Conservation (phyloP, 257 asterid species). For the Solanum pinnatisectum region DNA sequence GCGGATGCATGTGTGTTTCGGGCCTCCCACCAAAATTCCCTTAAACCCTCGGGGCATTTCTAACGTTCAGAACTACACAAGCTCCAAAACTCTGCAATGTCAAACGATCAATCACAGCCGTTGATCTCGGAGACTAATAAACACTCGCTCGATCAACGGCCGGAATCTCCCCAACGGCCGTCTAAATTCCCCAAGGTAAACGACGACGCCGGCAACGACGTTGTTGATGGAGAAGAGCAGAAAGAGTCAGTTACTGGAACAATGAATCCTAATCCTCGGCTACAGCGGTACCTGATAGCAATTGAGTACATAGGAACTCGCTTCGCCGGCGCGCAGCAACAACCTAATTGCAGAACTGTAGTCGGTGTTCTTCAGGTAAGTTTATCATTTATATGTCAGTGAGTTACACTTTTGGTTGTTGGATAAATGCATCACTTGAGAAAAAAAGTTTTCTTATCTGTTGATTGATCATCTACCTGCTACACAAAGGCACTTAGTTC, state of each 20-base stretch:
- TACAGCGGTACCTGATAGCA: conserved; percentile 68
- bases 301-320: conserved; percentile 83
- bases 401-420: not conserved
- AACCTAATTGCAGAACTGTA: conserved; percentile 60
- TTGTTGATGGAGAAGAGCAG: conserved; percentile 10
- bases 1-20: not conserved
- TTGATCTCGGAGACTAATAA: conserved; percentile 1
- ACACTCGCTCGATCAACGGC: conserved; percentile 14
- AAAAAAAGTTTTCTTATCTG: not conserved
- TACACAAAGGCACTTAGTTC: not conserved
- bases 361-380: conserved; percentile 74
- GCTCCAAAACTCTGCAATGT: conserved; percentile 17
- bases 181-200: conserved; percentile 30
- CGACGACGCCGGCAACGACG: conserved; percentile 16
- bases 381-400: not conserved
- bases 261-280: conserved; percentile 44
- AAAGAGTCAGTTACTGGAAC: conserved; percentile 4
- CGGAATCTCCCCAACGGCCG: conserved; percentile 46
- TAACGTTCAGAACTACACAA: not conserved
- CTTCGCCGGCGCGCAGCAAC: conserved; percentile 86
- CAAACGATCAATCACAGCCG: conserved; percentile 21
- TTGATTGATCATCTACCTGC: not conserved
- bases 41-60: not conserved
- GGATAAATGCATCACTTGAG: not conserved
- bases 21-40: not conserved